Evolutionary conservation across 257 asterid genomes (phyloP).

Genomic region (Solanum habrochaites): DNA sequence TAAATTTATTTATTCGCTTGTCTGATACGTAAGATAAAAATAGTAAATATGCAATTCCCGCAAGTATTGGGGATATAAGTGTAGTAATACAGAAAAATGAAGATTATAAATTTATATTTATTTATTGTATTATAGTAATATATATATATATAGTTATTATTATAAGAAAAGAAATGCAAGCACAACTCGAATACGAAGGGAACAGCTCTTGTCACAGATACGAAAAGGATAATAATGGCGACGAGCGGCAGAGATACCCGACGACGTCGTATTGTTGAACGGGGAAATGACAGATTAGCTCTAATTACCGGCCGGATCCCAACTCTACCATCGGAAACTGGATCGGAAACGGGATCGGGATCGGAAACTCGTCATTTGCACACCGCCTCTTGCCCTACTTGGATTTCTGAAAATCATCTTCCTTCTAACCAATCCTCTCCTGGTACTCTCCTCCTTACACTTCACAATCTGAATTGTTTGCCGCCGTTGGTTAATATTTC

Average conservation of each 20-base stretch:
- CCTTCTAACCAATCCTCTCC: conserved; percentile 10
- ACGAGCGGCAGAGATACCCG: conserved; percentile 47
- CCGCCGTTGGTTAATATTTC: not conserved
- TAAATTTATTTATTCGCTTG: too few species aligned
- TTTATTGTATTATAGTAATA: too few species aligned
- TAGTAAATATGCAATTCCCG: not conserved
- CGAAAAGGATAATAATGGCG: not conserved
- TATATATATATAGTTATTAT: too few species aligned
- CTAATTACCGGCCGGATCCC: conserved; percentile 72
- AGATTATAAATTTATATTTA: not conserved
- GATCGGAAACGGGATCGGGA: not conserved
- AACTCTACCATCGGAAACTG: conserved; percentile 36
- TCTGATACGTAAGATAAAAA: not conserved
- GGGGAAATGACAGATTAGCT: conserved; percentile 80
- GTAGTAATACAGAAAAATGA: not conserved
- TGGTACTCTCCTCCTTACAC: conserved; percentile 14
- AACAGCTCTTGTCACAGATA: not conserved
- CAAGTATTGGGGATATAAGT: not conserved
- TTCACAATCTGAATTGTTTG: not conserved
- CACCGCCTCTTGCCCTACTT: conserved; percentile 19
- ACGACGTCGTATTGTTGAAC: conserved; percentile 72
- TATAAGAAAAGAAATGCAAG: not conserved
- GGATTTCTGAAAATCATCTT: conserved; percentile 1
- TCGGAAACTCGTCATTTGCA: conserved; percentile 14
- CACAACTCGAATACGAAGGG: not conserved